These are phyloP conservation scores for Fusarium pseudonygamai DNA, from an alignment of 2,329 filamentous ascomycete species.

Conservation along the genomic window DNA sequence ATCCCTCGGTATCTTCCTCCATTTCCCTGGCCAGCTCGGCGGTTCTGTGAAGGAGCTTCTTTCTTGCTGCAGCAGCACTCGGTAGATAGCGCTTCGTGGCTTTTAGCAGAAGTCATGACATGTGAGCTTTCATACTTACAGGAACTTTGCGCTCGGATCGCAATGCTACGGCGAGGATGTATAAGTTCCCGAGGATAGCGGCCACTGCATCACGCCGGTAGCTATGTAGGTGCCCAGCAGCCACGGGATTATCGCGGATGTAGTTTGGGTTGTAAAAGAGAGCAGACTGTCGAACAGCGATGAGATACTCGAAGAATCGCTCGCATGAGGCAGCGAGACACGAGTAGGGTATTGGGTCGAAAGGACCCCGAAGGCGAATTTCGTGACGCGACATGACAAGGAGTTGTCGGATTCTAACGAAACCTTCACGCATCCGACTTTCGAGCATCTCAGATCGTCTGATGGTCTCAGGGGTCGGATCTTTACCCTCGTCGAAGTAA, in stretches of 20 bases:
- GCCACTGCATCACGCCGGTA: slow-evolving; percentile 67
- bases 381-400: slow-evolving; percentile 67
- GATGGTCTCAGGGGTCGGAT: slow-evolving; percentile 62
- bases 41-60: slow-evolving; percentile 61
- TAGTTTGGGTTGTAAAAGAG: slow-evolving; percentile 66
- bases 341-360: slow-evolving; percentile 65
- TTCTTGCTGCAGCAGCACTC: slow-evolving; percentile 62
- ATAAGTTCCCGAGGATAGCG: slow-evolving; percentile 65
- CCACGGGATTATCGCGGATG: slow-evolving; percentile 60
- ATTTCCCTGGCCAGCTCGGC: slow-evolving; percentile 56
- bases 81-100: slow-evolving; percentile 60
- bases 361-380: slow-evolving; percentile 65
- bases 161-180: slow-evolving; percentile 65
- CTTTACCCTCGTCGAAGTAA: slow-evolving; percentile 64
- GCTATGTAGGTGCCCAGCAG: slow-evolving; percentile 58
- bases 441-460: slow-evolving; percentile 66
- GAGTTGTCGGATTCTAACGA: slow-evolving; percentile 65
- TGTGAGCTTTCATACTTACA: slow-evolving; percentile 42
- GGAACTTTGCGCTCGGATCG: slow-evolving; percentile 60
- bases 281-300: slow-evolving; percentile 66
- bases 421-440: slow-evolving; percentile 67
- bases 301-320: slow-evolving; percentile 67
- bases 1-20: slow-evolving; percentile 29
- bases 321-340: slow-evolving; percentile 65
- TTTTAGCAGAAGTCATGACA: neutral